phyloP scores from a whole-genome alignment of 768 basidiomycete genomes.

The Lentinula raphanica region DNA sequence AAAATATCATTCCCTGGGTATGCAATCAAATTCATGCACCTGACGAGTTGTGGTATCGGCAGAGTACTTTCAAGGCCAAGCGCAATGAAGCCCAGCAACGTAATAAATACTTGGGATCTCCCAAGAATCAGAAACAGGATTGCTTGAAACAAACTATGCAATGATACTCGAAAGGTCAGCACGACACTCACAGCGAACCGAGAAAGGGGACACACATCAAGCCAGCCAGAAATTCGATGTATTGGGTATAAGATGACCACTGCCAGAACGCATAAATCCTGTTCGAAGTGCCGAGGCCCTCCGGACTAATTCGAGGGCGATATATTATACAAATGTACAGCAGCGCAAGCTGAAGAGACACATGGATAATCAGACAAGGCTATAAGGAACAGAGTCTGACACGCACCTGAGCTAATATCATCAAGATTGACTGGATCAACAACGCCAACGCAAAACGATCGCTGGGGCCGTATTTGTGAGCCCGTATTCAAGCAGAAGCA shows the following conservation, averaged over 20 bases:
- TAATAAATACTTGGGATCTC: slow-evolving; percentile 53
- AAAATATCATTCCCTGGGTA: neutral
- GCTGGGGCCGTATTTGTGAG: slow-evolving; percentile 20
- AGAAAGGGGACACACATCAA: slow-evolving; percentile 49
- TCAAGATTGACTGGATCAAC: slow-evolving; percentile 75
- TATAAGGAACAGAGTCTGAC: neutral
- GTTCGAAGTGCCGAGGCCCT: slow-evolving; percentile 50
- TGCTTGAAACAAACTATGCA: slow-evolving; percentile 52
- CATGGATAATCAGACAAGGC: slow-evolving; percentile 11
- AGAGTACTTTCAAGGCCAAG: slow-evolving; percentile 81
- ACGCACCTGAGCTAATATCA: slow-evolving; percentile 78
- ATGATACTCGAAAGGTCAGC: neutral
- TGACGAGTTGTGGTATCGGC: slow-evolving; percentile 81
- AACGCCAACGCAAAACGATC: slow-evolving; percentile 71
- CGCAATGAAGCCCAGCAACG: slow-evolving; percentile 68
- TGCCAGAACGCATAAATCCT: slow-evolving; percentile 82
- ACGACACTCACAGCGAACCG: neutral
- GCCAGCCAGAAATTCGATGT: slow-evolving; percentile 78
- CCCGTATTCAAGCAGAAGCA: neutral
- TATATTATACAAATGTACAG: slow-evolving; percentile 80
- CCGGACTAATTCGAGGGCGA: slow-evolving; percentile 55
- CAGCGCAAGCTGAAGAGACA: slow-evolving; percentile 54
- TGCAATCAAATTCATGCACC: slow-evolving; percentile 33
- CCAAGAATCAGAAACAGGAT: slow-evolving; percentile 75
- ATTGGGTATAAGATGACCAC: slow-evolving; percentile 71